Percentiles rank a stretch among this genome's conserved stretches.
Evolutionary conservation across 768 basidiomycete genomes (phyloP).

Genomic region (Lactarius sanguifluus): DNA sequence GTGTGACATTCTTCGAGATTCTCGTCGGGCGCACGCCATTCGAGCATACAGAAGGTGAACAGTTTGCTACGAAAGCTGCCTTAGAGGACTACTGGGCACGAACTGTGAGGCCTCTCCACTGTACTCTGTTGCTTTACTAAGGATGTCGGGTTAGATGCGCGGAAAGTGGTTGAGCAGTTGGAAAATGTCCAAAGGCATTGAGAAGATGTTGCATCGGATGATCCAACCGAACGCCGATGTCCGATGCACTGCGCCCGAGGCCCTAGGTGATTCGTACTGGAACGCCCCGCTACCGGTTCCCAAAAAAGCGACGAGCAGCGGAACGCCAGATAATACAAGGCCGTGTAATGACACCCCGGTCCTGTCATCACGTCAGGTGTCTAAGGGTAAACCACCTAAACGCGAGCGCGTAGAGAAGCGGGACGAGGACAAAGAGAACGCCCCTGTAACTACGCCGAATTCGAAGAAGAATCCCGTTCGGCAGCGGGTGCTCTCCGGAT

Average conservation of each 20-base stretch:
- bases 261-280: slow-evolving; percentile 72
- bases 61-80: slow-evolving; percentile 75
- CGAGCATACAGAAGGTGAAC: slow-evolving; percentile 75
- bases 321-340: slow-evolving; percentile 35
- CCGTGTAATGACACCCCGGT: slow-evolving; percentile 40
- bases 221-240: slow-evolving; percentile 79
- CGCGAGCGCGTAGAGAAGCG: slow-evolving; percentile 28
- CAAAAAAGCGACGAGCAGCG: slow-evolving; percentile 37
- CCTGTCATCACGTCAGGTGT: slow-evolving; percentile 33
- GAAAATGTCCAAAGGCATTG: slow-evolving; percentile 62
- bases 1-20: slow-evolving; percentile 93
- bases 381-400: slow-evolving; percentile 29
- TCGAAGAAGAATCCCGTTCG: slow-evolving; percentile 12
- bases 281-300: slow-evolving; percentile 29
- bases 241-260: slow-evolving; percentile 66
- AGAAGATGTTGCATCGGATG: slow-evolving; percentile 74
- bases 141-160: slow-evolving; percentile 45
- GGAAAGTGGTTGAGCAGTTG: slow-evolving; percentile 88
- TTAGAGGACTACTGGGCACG: slow-evolving; percentile 85
- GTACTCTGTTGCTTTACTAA: slow-evolving; percentile 6
- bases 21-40: slow-evolving; percentile 92
- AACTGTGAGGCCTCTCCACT: slow-evolving; percentile 50
- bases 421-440: slow-evolving; percentile 42
- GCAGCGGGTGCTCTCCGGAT: slow-evolving; percentile 19
- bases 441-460: not conserved